Evolutionary conservation across 106 monocot genomes (phyloP).

Genomic region (Dioscorea zingiberensis): DNA sequence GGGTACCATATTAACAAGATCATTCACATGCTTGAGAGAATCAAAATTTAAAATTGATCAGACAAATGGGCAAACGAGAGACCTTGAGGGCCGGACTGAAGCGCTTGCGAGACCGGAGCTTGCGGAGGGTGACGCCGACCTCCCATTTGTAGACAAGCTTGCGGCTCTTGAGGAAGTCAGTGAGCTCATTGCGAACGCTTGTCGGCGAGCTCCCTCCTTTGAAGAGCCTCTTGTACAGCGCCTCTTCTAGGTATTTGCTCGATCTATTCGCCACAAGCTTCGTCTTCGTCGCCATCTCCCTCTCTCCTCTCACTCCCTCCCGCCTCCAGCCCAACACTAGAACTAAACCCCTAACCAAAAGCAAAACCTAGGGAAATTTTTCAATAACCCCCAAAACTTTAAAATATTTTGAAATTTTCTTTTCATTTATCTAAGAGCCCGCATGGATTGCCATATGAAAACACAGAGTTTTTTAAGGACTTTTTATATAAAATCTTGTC

Average conservation of each 20-base stretch:
- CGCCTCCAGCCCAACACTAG: constrained; percentile 2
- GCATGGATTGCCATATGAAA: no score
- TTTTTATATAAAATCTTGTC: no score
- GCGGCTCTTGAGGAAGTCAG: constrained; percentile 73
- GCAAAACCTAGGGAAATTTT: no score
- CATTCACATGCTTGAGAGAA: no score
- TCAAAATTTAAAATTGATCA: no score
- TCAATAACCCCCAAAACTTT: no score
- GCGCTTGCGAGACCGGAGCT: constrained; percentile 60
- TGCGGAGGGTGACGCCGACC: constrained; percentile 79
- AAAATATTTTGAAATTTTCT: no score
- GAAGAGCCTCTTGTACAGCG: constrained; percentile 77
- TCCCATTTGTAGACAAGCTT: constrained; percentile 97
- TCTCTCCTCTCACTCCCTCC: not conserved
- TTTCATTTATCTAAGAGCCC: no score
- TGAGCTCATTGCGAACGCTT: constrained; percentile 56
- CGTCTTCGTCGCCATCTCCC: constrained; percentile 33
- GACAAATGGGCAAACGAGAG: not conserved
- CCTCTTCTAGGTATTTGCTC: constrained; percentile 86
- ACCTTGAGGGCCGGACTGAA: constrained; percentile 89
- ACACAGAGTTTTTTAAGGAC: no score
- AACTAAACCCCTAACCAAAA: no score
- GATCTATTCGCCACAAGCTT: constrained; percentile 56
- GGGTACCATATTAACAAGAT: no score
- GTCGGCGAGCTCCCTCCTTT: constrained; percentile 48